These are phyloP conservation scores for Ganoderma sp. DNA, from an alignment of 1,284 basidiomycete species.

Conservation along the genomic window DNA sequence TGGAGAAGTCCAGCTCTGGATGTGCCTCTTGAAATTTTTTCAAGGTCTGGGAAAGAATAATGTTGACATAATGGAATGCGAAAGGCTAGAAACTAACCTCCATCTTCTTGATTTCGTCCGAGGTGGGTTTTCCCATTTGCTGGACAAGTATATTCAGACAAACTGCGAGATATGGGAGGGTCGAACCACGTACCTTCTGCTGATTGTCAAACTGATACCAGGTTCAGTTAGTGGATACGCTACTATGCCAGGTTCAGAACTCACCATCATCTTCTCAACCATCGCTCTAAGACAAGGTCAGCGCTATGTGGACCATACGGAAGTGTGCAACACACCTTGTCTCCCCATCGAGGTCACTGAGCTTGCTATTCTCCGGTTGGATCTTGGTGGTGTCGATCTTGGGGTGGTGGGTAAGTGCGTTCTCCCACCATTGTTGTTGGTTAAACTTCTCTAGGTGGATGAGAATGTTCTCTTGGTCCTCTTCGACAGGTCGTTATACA, in stretches of 20 bases:
- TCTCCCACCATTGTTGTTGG: slow-evolving; percentile 95
- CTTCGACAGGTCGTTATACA: slow-evolving; percentile 46
- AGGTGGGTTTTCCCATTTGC: slow-evolving; percentile 96
- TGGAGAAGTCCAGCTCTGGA: slow-evolving; percentile 94
- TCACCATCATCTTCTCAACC: slow-evolving; percentile 99
- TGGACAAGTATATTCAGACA: slow-evolving; percentile 42
- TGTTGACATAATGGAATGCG: neutral
- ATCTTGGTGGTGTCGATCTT: slow-evolving; percentile 99
- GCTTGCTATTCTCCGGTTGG: slow-evolving; percentile 92
- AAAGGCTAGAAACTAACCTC: slow-evolving; percentile 58
- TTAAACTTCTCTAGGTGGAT: slow-evolving; percentile 91
- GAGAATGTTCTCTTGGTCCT: slow-evolving; percentile 76
- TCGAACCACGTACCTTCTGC: slow-evolving; percentile 79
- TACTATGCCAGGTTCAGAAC: slow-evolving; percentile 35
- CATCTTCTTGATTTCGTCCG: slow-evolving; percentile 88
- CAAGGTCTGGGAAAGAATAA: slow-evolving; percentile 59
- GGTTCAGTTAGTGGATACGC: slow-evolving; percentile 13
- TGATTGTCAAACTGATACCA: slow-evolving; percentile 83
- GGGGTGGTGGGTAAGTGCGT: slow-evolving; percentile 93
- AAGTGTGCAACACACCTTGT: slow-evolving; percentile 61
- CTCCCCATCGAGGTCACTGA: slow-evolving; percentile 94
- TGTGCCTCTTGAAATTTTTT: slow-evolving; percentile 90
- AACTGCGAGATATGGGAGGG: slow-evolving; percentile 6
- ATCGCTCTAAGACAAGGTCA: slow-evolving; percentile 68
- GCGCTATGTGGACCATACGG: slow-evolving; percentile 18